Conservation (phyloP, 257 asterid genomes). For the Fraxinus excelsior region DNA sequence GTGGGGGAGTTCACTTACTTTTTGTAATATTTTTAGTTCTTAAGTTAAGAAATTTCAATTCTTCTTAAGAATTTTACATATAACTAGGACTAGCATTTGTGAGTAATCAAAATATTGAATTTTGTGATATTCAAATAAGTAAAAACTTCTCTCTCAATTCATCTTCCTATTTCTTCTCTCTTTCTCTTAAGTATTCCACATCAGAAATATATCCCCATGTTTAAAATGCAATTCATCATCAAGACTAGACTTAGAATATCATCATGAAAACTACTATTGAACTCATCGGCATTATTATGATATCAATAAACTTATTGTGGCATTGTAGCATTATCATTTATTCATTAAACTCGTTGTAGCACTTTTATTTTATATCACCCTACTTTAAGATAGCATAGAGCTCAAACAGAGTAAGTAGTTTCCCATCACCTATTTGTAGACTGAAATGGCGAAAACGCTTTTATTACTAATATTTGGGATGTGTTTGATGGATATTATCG, state of each 20-base stretch:
- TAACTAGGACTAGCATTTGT: background rate
- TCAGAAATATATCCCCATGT: background rate
- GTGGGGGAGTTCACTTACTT: background rate
- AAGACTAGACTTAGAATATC: background rate
- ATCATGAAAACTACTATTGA: background rate
- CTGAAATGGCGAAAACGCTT: background rate
- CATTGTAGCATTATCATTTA: background rate
- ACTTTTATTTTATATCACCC: background rate
- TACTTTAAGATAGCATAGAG: background rate
- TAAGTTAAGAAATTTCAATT: background rate
- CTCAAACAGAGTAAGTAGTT: background rate
- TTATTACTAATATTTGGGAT: background rate
- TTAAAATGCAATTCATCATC: background rate
- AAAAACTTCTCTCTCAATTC: background rate
- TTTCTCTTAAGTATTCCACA: background rate
- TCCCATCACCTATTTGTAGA: background rate
- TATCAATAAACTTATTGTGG: background rate
- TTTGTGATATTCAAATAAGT: background rate
- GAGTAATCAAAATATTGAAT: no score
- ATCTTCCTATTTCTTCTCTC: background rate
- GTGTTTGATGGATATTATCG: no score
- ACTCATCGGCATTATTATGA: no score
- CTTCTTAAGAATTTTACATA: background rate
- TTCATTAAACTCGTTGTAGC: background rate
- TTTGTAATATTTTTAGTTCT: background rate